Evolutionary conservation across 768 basidiomycete genomes (phyloP).

Genomic region (Naganishia vaughanmartiniae): DNA sequence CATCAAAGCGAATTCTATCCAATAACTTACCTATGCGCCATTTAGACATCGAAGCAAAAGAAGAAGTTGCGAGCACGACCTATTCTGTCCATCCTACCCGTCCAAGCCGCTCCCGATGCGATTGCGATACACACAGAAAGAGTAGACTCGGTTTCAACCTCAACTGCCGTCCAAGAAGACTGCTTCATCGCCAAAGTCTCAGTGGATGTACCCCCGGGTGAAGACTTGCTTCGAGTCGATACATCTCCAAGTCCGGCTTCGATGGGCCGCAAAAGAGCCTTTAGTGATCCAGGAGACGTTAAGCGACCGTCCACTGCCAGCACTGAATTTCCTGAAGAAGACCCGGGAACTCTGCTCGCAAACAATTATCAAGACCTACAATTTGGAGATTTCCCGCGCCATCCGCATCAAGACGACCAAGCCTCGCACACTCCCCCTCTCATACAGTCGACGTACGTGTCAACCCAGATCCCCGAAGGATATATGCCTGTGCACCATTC

Average conservation of each 20-base stretch:
- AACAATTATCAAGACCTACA: not conserved
- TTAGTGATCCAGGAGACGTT: conserved; percentile 16
- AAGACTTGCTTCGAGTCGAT: not conserved
- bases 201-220: not conserved
- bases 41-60: not conserved
- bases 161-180: not conserved
- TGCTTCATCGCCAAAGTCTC: not conserved
- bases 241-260: not conserved
- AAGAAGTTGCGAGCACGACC: not conserved
- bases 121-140: too few species aligned
- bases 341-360: not conserved
- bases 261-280: conserved; percentile 6
- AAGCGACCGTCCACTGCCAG: conserved; percentile 13
- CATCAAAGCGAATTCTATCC: not conserved
- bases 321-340: not conserved
- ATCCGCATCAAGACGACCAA: not conserved
- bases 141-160: too few species aligned
- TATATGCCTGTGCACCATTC: not conserved
- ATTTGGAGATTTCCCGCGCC: not conserved
- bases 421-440: not conserved
- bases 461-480: not conserved
- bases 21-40: not conserved
- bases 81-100: too few species aligned
- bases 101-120: too few species aligned
- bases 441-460: not conserved